A percentile compares a stretch with the other conserved stretches of the same genome.
Conservation (phyloP, 2,329 filamentous ascomycete species). For the Fusarium chlamydosporum region DNA sequence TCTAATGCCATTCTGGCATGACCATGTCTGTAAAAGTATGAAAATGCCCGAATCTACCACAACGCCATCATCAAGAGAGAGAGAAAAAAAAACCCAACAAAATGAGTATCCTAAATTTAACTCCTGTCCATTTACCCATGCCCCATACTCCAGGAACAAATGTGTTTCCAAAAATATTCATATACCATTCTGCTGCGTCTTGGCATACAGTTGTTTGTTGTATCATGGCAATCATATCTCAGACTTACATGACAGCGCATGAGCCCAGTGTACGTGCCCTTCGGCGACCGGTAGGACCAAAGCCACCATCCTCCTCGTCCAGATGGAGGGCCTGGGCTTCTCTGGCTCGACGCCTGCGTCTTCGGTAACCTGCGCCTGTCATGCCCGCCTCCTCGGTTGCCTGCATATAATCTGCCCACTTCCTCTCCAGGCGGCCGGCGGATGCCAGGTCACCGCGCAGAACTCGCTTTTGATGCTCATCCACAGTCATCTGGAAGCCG, state of each 20-base stretch:
- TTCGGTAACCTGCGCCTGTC: constrained; percentile 73
- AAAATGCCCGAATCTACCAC: constrained; percentile 44
- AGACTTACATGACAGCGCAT: constrained; percentile 74
- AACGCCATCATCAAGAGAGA: constrained; percentile 42
- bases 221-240: constrained; percentile 11
- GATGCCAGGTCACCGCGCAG: constrained; percentile 80
- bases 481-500: constrained; percentile 93
- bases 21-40: constrained; percentile 3
- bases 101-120: constrained; percentile 26
- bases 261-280: constrained; percentile 74
- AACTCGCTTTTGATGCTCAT: constrained; percentile 92
- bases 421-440: constrained; percentile 84
- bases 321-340: constrained; percentile 86
- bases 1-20: constrained; percentile 14
- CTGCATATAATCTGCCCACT: constrained; percentile 97
- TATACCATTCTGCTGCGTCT: constrained; percentile 9
- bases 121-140: constrained; percentile 25
- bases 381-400: constrained; percentile 86
- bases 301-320: constrained; percentile 80
- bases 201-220: neutral
- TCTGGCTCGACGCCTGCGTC: constrained; percentile 81
- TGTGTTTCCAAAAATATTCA: constrained; percentile 13
- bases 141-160: constrained; percentile 11
- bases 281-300: constrained; percentile 67
- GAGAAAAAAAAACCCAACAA: constrained; percentile 12